Evolutionary conservation across 129 eudicot genomes (phyloP), one percentile per base, ranked within the genome.

Genomic region (Flaveria linearis): DNA sequence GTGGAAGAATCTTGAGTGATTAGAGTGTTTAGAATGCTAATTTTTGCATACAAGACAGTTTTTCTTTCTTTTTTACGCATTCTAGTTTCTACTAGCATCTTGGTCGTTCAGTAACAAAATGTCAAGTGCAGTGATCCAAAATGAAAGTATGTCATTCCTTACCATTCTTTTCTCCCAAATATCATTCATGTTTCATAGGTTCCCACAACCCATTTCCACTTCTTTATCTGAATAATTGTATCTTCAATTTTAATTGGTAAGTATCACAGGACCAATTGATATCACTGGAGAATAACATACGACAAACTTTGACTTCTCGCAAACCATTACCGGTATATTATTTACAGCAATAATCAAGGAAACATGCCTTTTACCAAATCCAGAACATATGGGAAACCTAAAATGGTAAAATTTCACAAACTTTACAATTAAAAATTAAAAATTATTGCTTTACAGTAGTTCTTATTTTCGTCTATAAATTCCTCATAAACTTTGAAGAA

Each of bases 241-340:
- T 25, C 42, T 56, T 39, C 30, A 13, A 4, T 8, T 23, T 76
- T 57, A 36, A 57, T 20, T 1, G 2, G 33, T 2, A 36, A 76
- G 72, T 28, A 50, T 75, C 53, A 15, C 53, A 76, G 23, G 66
- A 22, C 46, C 16, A 36, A 51, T 8, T 68, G 23, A 33, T 1
- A 66, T 52, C 41, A 4, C n/a, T 20, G 53, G 25, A 51, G 43
- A 53, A 76, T 12, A 16, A 47, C 76, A 72, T 55, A 55, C 67
- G 18, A 39, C 60, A 47, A 47, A 57, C 42, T 17, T 20, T 72
- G 66, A 10, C 66, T 75, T 68, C 56, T 53, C 57, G 13, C 46
- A 53, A 66, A 22, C 57, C 68, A 15, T 77, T 60, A 52, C 52
- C 18, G 52, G 56, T 53, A 52, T 53, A 55, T 52, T 20, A 17